A percentile compares a stretch with the other conserved stretches of the same genome.
phyloP scores from a whole-genome alignment of 805 yeast species.

The Candida pini region DNA sequence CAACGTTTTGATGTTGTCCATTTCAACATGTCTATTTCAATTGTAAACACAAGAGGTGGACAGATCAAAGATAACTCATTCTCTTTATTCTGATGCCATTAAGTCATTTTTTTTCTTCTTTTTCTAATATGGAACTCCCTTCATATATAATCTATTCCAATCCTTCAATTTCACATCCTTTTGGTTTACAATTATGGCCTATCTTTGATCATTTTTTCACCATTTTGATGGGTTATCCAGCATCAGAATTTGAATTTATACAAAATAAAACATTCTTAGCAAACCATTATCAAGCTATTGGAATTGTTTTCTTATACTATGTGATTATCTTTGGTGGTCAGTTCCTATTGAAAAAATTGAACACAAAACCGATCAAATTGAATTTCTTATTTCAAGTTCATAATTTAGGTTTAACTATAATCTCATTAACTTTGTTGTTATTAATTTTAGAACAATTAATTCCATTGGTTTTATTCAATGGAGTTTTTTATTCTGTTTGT shows the following conservation, averaged over 20 bases:
- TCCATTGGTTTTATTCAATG: conserved; percentile 71
- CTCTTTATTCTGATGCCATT: not conserved
- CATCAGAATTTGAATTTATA: conserved; percentile 61
- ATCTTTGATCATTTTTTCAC: conserved; percentile 48
- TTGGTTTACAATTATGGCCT: conserved; percentile 64
- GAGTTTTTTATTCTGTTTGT: conserved; percentile 82
- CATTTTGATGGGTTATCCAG: conserved; percentile 46
- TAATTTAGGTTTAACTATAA: conserved; percentile 65
- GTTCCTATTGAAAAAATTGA: conserved; percentile 43
- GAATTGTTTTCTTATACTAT: conserved; percentile 62
- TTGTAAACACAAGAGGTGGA: no score
- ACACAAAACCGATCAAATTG: conserved; percentile 64
- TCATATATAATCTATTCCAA: conserved; percentile 21
- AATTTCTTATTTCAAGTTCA: conserved; percentile 78
- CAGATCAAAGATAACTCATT: no score
- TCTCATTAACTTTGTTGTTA: conserved; percentile 60
- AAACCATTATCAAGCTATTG: conserved; percentile 49
- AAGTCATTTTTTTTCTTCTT: not conserved
- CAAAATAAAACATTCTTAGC: conserved; percentile 65
- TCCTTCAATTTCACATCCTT: conserved; percentile 34
- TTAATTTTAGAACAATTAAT: conserved; percentile 79
- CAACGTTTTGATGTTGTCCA: no score
- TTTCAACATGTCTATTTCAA: no score
- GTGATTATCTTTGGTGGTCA: conserved; percentile 83
- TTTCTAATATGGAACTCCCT: conserved; percentile 9